Conservation (phyloP, 2,329 filamentous ascomycete species). For the Arthrocladium fulminans region DNA sequence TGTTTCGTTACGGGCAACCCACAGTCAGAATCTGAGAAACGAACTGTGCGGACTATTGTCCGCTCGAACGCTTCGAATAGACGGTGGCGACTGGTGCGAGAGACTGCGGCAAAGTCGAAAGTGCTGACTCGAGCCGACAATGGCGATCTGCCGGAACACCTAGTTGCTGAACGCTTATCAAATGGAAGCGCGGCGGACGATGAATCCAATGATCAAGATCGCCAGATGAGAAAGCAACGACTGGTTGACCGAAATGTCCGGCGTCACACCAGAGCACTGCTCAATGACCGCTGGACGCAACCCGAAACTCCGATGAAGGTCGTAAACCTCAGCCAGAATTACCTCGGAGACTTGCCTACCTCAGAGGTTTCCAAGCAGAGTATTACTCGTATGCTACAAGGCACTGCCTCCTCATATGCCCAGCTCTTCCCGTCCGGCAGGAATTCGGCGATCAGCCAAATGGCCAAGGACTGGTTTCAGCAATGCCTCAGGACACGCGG, state of each 20-base stretch:
- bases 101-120: constrained; percentile 10
- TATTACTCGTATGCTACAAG: constrained; percentile 1
- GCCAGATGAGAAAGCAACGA: background rate
- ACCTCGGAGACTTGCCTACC: constrained; percentile 12
- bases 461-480: constrained; percentile 16
- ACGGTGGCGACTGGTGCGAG: constrained; percentile 22
- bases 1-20: constrained; percentile 18
- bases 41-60: constrained; percentile 21
- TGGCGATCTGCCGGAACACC: constrained; percentile 7
- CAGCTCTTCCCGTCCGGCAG: constrained; percentile 15
- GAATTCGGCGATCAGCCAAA: constrained; percentile 11
- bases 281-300: constrained; percentile 4
- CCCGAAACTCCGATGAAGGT: background rate
- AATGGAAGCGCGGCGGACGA: constrained; percentile 7
- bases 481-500: constrained; percentile 10
- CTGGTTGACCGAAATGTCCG: background rate
- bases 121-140: background rate
- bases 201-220: constrained; percentile 10
- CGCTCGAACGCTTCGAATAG: constrained; percentile 24
- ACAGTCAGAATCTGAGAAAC: constrained; percentile 15
- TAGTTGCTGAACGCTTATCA: constrained; percentile 8
- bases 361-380: constrained; percentile 5
- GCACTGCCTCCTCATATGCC: constrained; percentile 1
- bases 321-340: background rate
- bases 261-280: background rate